Evolutionary conservation across 164 flowering plant species (phyloP), one percentile per base, ranked within the genome.

Genomic region (Sedum album): DNA sequence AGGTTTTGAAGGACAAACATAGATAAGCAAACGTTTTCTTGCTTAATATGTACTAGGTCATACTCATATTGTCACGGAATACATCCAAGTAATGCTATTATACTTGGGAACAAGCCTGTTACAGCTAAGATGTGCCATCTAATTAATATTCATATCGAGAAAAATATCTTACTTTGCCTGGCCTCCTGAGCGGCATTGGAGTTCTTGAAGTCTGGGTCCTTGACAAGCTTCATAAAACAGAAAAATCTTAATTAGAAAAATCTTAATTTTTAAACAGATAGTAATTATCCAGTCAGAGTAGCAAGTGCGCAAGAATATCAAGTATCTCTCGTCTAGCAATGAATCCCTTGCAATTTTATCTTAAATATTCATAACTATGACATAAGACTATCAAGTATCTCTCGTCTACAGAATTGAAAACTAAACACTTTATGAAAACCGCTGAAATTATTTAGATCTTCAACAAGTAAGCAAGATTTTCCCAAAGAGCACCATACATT

Each of bases 131-230:
- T 6, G 36, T n/a, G 9, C 39, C 36, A 0, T 10, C n/a, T 13
- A 61, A 25, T 39, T 4, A 36, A 5, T 8, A 33, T 42, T 41
- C n/a, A 57, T 4, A 39, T 31, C 31, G 35, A 46, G 23, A 48
- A 38, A 30, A 69, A 36, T 60, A 76, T 33, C 93, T 80, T 82
- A 89, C 97, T 69, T 80, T 83, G 79, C 72, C 68, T 79, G 72
- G 86, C 83, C 73, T 86, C 89, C 63, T 60, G 48, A 55, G 91
- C 86, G 23, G 88, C 90, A 76, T 82, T 78, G 80, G 88, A 82
- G 49, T 79, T 78, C 30, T 68, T 81, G 61, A 84, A 84, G 51
- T 86, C 86, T 33, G 89, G 85, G 30, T 88, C 77, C 30, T 70
- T 77, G 64, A 89, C 70, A 78, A 83, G 86, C 91, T 87, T 71